phyloP scores from a whole-genome alignment of 768 basidiomycete genomes.

The Gloeostereum incarnatum region DNA sequence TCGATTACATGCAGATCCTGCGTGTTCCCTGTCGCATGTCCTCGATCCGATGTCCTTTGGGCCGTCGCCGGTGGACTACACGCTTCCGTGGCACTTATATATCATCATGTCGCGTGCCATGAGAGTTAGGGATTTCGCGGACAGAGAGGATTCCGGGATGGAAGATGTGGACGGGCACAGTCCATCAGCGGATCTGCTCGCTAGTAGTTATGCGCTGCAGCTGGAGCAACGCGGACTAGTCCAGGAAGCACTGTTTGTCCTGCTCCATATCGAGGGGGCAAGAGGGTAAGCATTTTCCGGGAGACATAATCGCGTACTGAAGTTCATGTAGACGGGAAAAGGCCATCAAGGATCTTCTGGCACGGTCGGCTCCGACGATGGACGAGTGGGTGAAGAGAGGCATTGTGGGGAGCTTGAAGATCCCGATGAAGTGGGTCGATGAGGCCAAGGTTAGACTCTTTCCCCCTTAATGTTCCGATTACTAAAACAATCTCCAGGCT shows the following conservation, averaged over 20 bases:
- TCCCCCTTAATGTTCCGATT: background rate
- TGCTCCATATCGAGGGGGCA: conserved; percentile 79
- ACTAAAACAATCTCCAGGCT: conserved; percentile 35
- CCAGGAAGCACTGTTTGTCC: conserved; percentile 81
- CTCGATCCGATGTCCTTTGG: conserved; percentile 70
- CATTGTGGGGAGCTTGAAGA: conserved; percentile 63
- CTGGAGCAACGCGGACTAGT: conserved; percentile 75
- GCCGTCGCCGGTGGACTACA: conserved; percentile 67
- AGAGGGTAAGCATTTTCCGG: conserved; percentile 48
- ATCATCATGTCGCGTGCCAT: conserved; percentile 79
- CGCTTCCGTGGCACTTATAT: conserved; percentile 90
- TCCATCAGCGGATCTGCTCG: conserved; percentile 73
- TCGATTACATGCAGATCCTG: conserved; percentile 64
- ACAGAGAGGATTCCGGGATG: conserved; percentile 47
- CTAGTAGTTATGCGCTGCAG: conserved; percentile 80
- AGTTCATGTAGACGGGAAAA: conserved; percentile 55
- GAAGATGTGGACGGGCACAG: conserved; percentile 64
- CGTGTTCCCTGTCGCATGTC: conserved; percentile 57
- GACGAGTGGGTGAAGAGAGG: conserved; percentile 71
- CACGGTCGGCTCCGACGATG: conserved; percentile 53
- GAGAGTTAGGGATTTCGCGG: conserved; percentile 80
- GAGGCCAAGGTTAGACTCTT: conserved; percentile 64
- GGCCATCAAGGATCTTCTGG: conserved; percentile 73
- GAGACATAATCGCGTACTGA: no score
- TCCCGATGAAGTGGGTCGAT: conserved; percentile 83